Evolutionary conservation across 306 rosid genomes (phyloP), one percentile per base, ranked within the genome.

Genomic region (Abrus precatorius): DNA sequence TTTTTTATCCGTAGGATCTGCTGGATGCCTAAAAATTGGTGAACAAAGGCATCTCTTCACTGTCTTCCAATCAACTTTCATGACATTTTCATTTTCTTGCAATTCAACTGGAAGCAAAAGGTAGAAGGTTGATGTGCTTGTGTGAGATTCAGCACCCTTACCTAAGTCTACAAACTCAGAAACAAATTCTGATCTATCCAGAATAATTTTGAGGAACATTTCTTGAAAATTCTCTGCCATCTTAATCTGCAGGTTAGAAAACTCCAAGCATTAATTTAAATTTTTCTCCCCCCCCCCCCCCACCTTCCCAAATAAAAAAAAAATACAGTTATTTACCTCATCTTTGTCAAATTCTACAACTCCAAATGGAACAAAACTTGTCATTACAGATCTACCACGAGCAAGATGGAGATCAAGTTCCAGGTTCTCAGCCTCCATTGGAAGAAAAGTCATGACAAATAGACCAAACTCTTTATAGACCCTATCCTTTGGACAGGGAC

Each of bases 401-500:
- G 97, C 90, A 61, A 95, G 96, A 85, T 93, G 97, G 82, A 95
- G 99, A 83, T 91, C 91, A 76, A 95, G 77, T 86, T 90, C 89
- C 91, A 95, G 82, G 82, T 80, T 78, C 87, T 84, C 96, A 65
- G 97, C 98, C 87, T 93, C 99, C 68, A 60, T 40, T 33, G 99
- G 98, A 61, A 95, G 93, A 78, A 68, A 57, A 49, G 85, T 82
- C 88, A 86, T 88, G 78, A 93, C 75, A 81, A 90, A 95, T 52
- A 95, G 80, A 75, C 99, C 94, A 85, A 93, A 95, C 41, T 82
- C 84, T 82, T 80, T 93, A 76, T 95, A 95, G 80, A 33, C 77
- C 85, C 99, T 93, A 78, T 95, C 99, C 20, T 77, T 54, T 11
- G 99, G 99, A 71, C 3, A 5, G 49, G 99, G 98, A 48, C 36